These are phyloP conservation scores for Fusarium sp. DNA, from an alignment of 2,329 filamentous ascomycete genomes.

Conservation along the genomic window DNA sequence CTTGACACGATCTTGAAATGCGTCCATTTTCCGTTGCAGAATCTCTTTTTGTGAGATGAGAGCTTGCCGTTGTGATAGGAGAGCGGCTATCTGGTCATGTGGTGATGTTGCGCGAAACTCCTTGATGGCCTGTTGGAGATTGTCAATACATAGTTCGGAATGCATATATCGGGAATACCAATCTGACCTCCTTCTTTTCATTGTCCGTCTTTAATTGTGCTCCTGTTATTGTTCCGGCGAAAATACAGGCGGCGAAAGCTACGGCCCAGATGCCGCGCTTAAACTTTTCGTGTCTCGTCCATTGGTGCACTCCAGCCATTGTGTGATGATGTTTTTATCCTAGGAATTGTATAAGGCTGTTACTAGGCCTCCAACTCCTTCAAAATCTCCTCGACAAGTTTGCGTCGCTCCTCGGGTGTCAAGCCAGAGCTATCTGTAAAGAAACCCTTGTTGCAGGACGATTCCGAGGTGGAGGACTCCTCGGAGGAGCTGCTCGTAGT, in stretches of 20 bases:
- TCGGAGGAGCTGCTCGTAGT: not conserved
- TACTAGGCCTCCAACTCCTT: constrained; percentile 39
- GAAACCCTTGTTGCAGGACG: not conserved
- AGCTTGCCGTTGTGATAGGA: constrained; percentile 53
- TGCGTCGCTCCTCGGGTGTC: constrained; percentile 35
- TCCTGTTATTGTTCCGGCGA: constrained; percentile 58
- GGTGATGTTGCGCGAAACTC: constrained; percentile 51
- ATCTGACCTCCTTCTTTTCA: constrained; percentile 54
- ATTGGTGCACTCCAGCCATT: constrained; percentile 33
- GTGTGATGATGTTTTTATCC: not conserved
- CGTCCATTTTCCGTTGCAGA: constrained; percentile 54
- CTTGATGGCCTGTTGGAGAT: constrained; percentile 43
- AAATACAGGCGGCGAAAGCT: constrained; percentile 56
- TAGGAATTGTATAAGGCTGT: not conserved
- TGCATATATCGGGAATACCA: not conserved
- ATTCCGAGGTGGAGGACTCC: not conserved
- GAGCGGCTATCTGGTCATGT: constrained; percentile 55
- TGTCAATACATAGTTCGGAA: not conserved
- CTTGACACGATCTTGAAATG: constrained; percentile 51
- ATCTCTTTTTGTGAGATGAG: constrained; percentile 51
- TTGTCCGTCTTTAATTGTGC: constrained; percentile 59
- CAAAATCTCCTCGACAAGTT: constrained; percentile 41
- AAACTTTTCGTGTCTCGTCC: constrained; percentile 48
- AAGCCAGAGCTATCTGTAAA: constrained; percentile 14
- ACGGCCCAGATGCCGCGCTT: constrained; percentile 51